These are phyloP conservation scores for Aspergillus pseudoglaucus DNA, from an alignment of 2,329 filamentous ascomycete species.

Conservation along the genomic window DNA sequence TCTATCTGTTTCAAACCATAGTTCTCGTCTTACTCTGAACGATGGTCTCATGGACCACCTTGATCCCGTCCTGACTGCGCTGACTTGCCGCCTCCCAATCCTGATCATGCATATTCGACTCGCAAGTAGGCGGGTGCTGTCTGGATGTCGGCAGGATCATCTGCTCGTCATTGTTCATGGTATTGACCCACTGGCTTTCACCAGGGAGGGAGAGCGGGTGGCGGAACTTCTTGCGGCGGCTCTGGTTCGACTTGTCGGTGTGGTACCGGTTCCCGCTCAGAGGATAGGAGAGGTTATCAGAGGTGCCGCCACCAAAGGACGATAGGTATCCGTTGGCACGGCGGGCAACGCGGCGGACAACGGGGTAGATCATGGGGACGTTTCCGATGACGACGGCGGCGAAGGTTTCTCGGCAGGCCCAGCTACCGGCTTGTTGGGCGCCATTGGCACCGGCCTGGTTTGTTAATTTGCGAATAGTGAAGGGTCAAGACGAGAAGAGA, in stretches of 20 bases:
- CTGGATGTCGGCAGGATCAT: constrained; percentile 19
- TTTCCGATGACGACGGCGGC: constrained; percentile 40
- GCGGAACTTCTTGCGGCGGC: constrained; percentile 19
- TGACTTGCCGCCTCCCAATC: constrained; percentile 17
- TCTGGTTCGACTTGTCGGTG: constrained; percentile 7
- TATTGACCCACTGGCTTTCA: constrained; percentile 23
- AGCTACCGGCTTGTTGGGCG: constrained; percentile 36
- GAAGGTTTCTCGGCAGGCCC: constrained; percentile 42
- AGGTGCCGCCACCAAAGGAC: constrained; percentile 15
- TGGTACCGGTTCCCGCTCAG: constrained; percentile 13
- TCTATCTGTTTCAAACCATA: neutral
- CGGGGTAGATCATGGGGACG: constrained; percentile 38
- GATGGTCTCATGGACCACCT: constrained; percentile 27
- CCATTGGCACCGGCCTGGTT: constrained; percentile 30
- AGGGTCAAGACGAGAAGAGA: neutral
- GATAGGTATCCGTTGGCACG: constrained; percentile 21
- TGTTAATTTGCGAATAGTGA: neutral
- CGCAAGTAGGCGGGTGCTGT: constrained; percentile 19
- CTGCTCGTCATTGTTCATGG: constrained; percentile 23
- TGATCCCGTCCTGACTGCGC: constrained; percentile 20
- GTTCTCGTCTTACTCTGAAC: constrained; percentile 18
- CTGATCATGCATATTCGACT: constrained; percentile 9
- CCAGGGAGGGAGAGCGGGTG: constrained; percentile 27
- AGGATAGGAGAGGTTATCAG: constrained; percentile 14
- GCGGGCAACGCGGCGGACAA: constrained; percentile 21